Evolutionary conservation across 2,329 filamentous ascomycete species (phyloP).

Genomic region (Colletotrichum paranaense): DNA sequence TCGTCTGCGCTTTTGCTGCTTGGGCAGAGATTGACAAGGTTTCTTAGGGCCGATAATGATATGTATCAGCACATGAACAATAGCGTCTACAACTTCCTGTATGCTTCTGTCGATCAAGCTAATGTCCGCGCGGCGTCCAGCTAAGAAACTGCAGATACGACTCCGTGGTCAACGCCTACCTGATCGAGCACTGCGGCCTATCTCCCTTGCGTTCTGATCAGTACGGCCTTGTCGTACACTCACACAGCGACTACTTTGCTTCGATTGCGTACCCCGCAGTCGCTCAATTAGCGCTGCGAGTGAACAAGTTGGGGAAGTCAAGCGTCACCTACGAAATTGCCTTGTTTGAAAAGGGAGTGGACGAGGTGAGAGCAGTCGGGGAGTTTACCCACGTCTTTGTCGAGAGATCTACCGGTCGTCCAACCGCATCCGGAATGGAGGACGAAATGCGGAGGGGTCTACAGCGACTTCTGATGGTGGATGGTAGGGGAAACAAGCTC

Average conservation of each 20-base stretch:
- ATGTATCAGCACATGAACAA: constrained; percentile 97
- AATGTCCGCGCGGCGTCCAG: not conserved
- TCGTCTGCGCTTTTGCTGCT: not conserved
- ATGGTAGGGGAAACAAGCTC: constrained; percentile 30
- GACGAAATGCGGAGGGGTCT: constrained; percentile 68
- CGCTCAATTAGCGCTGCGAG: constrained; percentile 83
- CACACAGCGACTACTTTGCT: constrained; percentile 86
- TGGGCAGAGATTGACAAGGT: constrained; percentile 28
- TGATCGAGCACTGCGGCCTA: constrained; percentile 82
- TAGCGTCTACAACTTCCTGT: constrained; percentile 85
- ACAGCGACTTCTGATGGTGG: constrained; percentile 56
- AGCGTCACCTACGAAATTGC: constrained; percentile 93
- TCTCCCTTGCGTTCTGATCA: constrained; percentile 76
- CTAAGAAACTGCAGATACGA: constrained; percentile 71
- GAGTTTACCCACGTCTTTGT: constrained; percentile 91
- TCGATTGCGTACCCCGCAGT: constrained; percentile 85
- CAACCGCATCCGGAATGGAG: constrained; percentile 74
- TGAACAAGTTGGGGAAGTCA: constrained; percentile 85
- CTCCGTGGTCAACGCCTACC: constrained; percentile 88
- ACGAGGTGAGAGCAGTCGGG: constrained; percentile 84
- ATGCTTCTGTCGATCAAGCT: constrained; percentile 39
- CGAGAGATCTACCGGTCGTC: constrained; percentile 76
- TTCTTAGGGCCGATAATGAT: constrained; percentile 85
- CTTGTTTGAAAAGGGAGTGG: constrained; percentile 80
- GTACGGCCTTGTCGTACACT: constrained; percentile 87